Evolutionary conservation across 805 yeast species (phyloP), one percentile per base, ranked within the genome.

Genomic region (Candida vaughaniae): DNA sequence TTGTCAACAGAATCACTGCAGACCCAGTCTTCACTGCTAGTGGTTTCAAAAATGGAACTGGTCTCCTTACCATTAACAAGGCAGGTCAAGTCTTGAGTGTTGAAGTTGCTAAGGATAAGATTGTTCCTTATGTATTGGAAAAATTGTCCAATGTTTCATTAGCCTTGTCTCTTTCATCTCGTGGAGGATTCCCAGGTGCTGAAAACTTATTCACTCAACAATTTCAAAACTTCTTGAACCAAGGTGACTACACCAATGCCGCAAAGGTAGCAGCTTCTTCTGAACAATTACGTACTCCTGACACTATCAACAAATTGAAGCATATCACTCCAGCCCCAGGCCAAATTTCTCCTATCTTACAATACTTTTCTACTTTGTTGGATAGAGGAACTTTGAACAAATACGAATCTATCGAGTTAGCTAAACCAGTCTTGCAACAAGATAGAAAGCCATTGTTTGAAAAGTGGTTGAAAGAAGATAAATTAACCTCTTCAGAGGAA

Each of bases 131-230:
- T 61, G 82, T 93, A 34, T 73, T 93, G 58, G 81, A 82, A 53
- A 88, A 86, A 59, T 74, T 93, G 45, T 81, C 91, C 36, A 91
- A 93, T 57, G 88, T 91, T 22, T 75, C 83, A 16, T 72, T 93
- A 53, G 99, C 97, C 3, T 71, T 93, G 43, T 73, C 88, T 8
- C 77, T 93, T 47, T 95, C 98, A 18, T 78, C 96, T 3, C 85
- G 98, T 63, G 97, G 96, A 56, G 96, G 96, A 1, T 78, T 93
- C 55, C 93, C 96, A 29, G 99, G 99, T 48, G 99, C 98, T 33
- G 99, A 93, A 60, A 82, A 80, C 53, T 73, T 93, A 46, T 90
- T 93, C 64, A 68, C 75, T 42, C 95, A 89, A 65, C 98, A 91
- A 66, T 93, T 93, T 68, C 95, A 89, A 55, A 80, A 81, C 59